These are phyloP conservation scores for Irpex sp. DNA, from an alignment of 1,284 basidiomycete genomes.

Conservation along the genomic window DNA sequence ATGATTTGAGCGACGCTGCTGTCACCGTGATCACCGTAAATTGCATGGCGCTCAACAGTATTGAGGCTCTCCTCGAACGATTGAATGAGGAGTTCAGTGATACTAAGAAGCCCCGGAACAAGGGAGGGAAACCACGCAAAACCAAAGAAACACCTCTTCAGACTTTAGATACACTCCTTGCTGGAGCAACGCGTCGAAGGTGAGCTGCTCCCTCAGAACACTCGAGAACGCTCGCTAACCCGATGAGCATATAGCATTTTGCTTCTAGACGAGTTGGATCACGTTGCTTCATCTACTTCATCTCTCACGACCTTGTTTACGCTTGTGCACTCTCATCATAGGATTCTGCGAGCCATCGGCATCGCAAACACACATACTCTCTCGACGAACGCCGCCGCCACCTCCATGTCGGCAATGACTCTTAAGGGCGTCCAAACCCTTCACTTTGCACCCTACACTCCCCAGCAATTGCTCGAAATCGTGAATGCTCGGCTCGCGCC, in stretches of 20 bases:
- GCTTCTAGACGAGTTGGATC: conserved; percentile 76
- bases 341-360: conserved; percentile 59
- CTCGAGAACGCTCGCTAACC: conserved; percentile 1
- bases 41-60: conserved; percentile 66
- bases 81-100: conserved; percentile 51
- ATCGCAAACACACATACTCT: conserved; percentile 83
- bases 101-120: conserved; percentile 27
- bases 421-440: conserved; percentile 50
- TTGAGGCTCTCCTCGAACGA: conserved; percentile 67
- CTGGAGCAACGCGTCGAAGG: conserved; percentile 6
- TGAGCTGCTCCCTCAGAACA: conserved; percentile 34
- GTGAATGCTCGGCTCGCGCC: conserved; percentile 52
- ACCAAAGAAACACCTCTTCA: conserved; percentile 29
- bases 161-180: conserved; percentile 38
- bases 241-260: conserved; percentile 46
- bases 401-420: conserved; percentile 27
- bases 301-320: conserved; percentile 57
- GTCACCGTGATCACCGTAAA: conserved; percentile 57
- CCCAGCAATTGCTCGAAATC: conserved; percentile 60
- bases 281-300: conserved; percentile 55
- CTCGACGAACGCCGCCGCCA: conserved; percentile 42
- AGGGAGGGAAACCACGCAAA: conserved; percentile 26
- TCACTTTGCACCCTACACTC: conserved; percentile 72
- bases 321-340: conserved; percentile 44
- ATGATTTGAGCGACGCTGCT: conserved; percentile 31